Evolutionary conservation across 2,329 filamentous ascomycete species (phyloP), one percentile per base, ranked within the genome.

Genomic region (Paecilomyces fulvus): DNA sequence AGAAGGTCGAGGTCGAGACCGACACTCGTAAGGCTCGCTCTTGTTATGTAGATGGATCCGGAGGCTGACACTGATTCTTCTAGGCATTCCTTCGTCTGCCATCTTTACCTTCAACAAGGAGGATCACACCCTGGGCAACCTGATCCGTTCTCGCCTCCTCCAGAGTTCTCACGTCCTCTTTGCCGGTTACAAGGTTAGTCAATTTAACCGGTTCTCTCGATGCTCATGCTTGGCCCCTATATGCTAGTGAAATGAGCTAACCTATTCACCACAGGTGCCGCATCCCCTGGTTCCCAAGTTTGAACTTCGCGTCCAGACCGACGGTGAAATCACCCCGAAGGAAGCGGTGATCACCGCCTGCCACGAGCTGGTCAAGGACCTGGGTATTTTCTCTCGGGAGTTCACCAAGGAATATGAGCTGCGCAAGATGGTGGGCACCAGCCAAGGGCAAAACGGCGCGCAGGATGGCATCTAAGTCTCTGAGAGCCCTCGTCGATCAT

Each of bases 61-160:
- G 25, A 33, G 30, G 7, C 6, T 49, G 12, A 48, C 30, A 28
- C 12, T 20, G 17, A 43, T 30, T 8, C 52, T 53, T 33, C 46
- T 58, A 94, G 91, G 90, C 68, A 91, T 95, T 70, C 90, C 92
- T 21, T 95, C 96, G 71, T 91, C 89, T n/a, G 89, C 90, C 9
- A 89, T 96, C 74, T 99, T 99, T 77, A 85, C 90, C 58, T 86
- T 99, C 75, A 90, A 90, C 75, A 97, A 96, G 74, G 94, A 99
- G 73, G 94, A 99, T 66, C 92, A 96, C 76, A 96, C 92, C 1
- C 83, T 99, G 25, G 94, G 87, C 65, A 96, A 99, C 73, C 81
- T 99, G 56, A 82, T 99, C 56, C 83, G 88, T 51, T 86, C 90
- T 67, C 89, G 92, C 66, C 87, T 99, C 56, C 86, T 94, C 76